A percentile compares a stretch with the other conserved stretches of the same genome.
These are phyloP conservation scores for Keqinozyma sinolaborantium DNA, from an alignment of 1,139 yeast species.

Conservation along the genomic window DNA sequence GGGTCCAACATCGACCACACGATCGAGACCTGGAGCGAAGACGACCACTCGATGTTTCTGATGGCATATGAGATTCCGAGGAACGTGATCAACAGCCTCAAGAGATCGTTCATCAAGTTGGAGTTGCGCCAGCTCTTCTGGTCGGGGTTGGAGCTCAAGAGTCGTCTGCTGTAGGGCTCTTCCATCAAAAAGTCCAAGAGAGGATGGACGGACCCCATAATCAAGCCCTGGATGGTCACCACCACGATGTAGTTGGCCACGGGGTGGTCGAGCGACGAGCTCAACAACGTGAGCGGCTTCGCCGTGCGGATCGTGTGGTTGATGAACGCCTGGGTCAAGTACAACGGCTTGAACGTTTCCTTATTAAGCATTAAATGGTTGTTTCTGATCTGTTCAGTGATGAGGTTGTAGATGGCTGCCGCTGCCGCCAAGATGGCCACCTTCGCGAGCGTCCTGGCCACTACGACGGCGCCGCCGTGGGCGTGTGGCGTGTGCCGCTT, in stretches of 20 bases:
- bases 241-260: slow-evolving; percentile 21
- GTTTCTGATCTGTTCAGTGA: slow-evolving; percentile 48
- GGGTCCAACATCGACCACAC: slow-evolving; percentile 77
- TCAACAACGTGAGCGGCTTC: slow-evolving; percentile 15
- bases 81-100: slow-evolving; percentile 69
- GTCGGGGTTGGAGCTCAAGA: slow-evolving; percentile 26
- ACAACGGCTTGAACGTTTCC: slow-evolving; percentile 29
- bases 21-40: slow-evolving; percentile 70
- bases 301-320: slow-evolving; percentile 27
- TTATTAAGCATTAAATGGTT: slow-evolving; percentile 39
- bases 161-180: slow-evolving; percentile 20
- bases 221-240: slow-evolving; percentile 49
- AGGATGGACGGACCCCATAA: slow-evolving; percentile 64
- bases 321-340: slow-evolving; percentile 31
- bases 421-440: slow-evolving; percentile 35
- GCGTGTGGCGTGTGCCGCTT: neutral
- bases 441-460: slow-evolving; percentile 14
- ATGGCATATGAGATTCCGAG: slow-evolving; percentile 83
- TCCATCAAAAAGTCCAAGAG: slow-evolving; percentile 51
- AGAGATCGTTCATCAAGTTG: slow-evolving; percentile 31
- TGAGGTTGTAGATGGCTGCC: slow-evolving; percentile 49
- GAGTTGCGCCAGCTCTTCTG: slow-evolving; percentile 20
- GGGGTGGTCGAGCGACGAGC: slow-evolving; percentile 2
- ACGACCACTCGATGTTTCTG: slow-evolving; percentile 75
- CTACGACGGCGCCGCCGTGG: neutral